These are phyloP conservation scores for Myxozyma mucilagina DNA, from an alignment of 805 yeast species.

Conservation along the genomic window DNA sequence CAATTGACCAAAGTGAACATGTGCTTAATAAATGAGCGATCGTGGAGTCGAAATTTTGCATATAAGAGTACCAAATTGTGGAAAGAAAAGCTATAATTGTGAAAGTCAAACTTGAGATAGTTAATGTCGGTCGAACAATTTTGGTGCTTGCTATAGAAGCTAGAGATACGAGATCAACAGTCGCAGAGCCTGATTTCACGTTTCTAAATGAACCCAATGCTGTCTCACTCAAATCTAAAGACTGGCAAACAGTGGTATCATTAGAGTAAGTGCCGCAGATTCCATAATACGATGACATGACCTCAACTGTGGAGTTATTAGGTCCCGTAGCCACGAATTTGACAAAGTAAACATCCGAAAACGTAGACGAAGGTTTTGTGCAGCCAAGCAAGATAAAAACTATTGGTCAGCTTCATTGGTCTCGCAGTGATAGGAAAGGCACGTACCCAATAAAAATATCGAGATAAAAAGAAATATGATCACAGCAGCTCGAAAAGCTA, in stretches of 20 bases:
- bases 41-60: slow-evolving; percentile 7
- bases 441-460: slow-evolving; percentile 21
- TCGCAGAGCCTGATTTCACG: slow-evolving; percentile 9
- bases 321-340: slow-evolving; percentile 7
- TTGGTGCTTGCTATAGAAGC: slow-evolving; percentile 34
- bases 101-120: slow-evolving; percentile 42
- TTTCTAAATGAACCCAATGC: not conserved
- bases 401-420: not conserved
- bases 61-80: not conserved
- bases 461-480: slow-evolving; percentile 16
- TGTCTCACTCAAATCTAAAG: not conserved
- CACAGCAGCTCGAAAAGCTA: slow-evolving; percentile 8
- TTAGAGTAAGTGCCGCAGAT: slow-evolving; percentile 18
- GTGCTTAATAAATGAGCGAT: slow-evolving; percentile 5
- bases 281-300: slow-evolving; percentile 27
- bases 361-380: slow-evolving; percentile 16
- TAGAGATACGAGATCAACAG: slow-evolving; percentile 24
- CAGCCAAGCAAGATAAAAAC: slow-evolving; percentile 28
- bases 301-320: slow-evolving; percentile 7
- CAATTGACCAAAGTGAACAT: slow-evolving; percentile 16
- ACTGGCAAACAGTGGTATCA: slow-evolving; percentile 4
- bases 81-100: slow-evolving; percentile 37
- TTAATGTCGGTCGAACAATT: slow-evolving; percentile 45
- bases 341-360: slow-evolving; percentile 27
- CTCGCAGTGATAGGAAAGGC: not conserved